Evolutionary conservation across 2,329 filamentous ascomycete genomes (phyloP).

Genomic region (Rutstroemia sp.): DNA sequence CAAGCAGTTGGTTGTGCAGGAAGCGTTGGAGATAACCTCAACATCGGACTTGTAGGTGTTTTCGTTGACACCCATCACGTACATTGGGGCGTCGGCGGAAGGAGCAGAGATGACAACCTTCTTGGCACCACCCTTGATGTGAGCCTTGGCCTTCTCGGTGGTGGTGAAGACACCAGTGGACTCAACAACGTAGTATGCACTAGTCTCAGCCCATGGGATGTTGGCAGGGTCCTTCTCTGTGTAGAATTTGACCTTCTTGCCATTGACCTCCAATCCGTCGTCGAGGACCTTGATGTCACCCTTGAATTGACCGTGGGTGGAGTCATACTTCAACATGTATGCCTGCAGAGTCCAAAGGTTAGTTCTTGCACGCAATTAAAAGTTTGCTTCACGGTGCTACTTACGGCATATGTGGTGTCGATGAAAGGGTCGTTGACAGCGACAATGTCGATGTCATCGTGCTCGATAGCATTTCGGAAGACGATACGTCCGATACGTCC

Average conservation of each 20-base stretch:
- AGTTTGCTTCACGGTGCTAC: constrained; percentile 34
- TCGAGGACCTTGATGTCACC: constrained; percentile 68
- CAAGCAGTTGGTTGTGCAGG: constrained; percentile 99
- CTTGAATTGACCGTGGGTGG: constrained; percentile 94
- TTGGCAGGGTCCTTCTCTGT: constrained; percentile 78
- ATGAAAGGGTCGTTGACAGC: constrained; percentile 99
- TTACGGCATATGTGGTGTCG: constrained; percentile 92
- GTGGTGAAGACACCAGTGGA: constrained; percentile 99
- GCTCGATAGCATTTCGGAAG: constrained; percentile 95
- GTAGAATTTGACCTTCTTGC: constrained; percentile 95
- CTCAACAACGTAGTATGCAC: constrained; percentile 92
- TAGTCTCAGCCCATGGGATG: constrained; percentile 86
- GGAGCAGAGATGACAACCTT: constrained; percentile 93
- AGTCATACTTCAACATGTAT: constrained; percentile 99
- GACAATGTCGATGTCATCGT: constrained; percentile 82
- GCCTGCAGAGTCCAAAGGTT: constrained; percentile 46
- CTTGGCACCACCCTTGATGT: constrained; percentile 96
- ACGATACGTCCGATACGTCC: constrained; percentile 98
- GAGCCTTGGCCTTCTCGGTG: constrained; percentile 87
- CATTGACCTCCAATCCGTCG: constrained; percentile 76
- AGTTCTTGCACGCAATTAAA: constrained; percentile 9
- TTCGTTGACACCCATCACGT: constrained; percentile 99
- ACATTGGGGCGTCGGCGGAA: constrained; percentile 97
- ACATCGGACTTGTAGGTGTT: constrained; percentile 84
- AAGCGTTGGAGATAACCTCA: constrained; percentile 96